Evolutionary conservation across 257 asterid species (phyloP), one percentile per base, ranked within the genome.

Genomic region (Schizonepeta tenuifolia): DNA sequence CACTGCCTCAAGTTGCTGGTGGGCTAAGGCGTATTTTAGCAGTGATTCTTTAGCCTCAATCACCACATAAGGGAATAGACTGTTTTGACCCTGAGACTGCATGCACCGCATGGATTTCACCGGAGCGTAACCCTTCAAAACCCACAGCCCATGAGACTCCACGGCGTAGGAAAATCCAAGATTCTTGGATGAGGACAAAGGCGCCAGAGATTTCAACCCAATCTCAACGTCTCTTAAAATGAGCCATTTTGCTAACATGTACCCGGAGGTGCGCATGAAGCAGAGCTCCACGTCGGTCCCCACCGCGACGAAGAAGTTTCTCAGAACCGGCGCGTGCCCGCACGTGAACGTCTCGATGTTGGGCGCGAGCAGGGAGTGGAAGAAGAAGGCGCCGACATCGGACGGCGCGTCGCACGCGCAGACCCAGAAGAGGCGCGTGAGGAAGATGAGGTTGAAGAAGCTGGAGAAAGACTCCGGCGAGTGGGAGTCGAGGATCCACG

Each of bases 1-100:
- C 51, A 90, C 90, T n/a, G 86, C 93, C 80, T 93, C 97, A 12
- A 93, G 93, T 57, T 90, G 97, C 75, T 93, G 98, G 75, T 93
- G 98, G 2, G 93, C 96, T 14, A 93, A 17, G 9, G 91, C 88
- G 78, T 93, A 93, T 70, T 80, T 90, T 3, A 93, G 81, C 26
- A 88, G 84, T 0, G 89, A 70, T 6, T 90, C 96, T 33, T 77
- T 83, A 2, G 97, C 78, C 15, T 82, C 90, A 1, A 87, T 8
- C 8, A 82, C 20, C 7, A 79, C 21, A n/a, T n/a, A n/a, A 4
- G 84, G 81, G 65, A 74, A 85, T 18, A 68, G 80, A 78, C 78
- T 31, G 1, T 81, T 80, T 54, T 75, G 76, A 0, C 77, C 71
- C 2, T 38, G 51, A 5, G 36, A 77, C 69, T 71, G 83, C 77